A percentile compares a stretch with the other conserved stretches of the same genome.
These are phyloP conservation scores for Orychophragmus violaceus DNA, from an alignment of 345 rosid genomes.

Conservation along the genomic window DNA sequence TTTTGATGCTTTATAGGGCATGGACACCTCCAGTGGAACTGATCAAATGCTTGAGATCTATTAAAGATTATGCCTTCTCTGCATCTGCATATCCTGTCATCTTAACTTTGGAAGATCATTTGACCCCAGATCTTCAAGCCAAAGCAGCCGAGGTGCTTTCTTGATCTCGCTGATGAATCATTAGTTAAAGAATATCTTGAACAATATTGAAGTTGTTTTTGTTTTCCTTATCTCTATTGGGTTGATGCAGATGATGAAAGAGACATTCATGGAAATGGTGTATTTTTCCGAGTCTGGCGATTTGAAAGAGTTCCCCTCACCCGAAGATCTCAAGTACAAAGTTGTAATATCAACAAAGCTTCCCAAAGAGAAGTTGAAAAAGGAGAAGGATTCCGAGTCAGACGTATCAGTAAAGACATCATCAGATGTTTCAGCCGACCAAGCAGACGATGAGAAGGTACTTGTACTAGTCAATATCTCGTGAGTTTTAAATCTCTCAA, in stretches of 20 bases:
- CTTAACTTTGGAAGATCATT: slow-evolving; percentile 71
- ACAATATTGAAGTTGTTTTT: neutral
- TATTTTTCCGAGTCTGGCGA: slow-evolving; percentile 40
- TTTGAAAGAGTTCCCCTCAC: slow-evolving; percentile 60
- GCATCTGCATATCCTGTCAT: slow-evolving; percentile 65
- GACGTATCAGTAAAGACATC: slow-evolving; percentile 41
- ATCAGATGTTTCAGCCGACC: slow-evolving; percentile 27
- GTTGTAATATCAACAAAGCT: slow-evolving; percentile 65
- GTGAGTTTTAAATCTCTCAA: neutral
- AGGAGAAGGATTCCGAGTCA: slow-evolving; percentile 42
- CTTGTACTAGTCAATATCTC: neutral
- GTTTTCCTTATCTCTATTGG: neutral
- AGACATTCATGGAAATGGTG: slow-evolving; percentile 49
- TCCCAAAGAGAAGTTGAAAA: slow-evolving; percentile 42
- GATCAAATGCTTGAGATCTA: slow-evolving; percentile 62
- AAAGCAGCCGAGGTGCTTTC: slow-evolving; percentile 65
- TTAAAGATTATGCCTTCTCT: slow-evolving; percentile 59
- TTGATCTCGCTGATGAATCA: neutral
- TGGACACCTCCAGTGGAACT: slow-evolving; percentile 83
- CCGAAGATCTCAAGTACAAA: slow-evolving; percentile 52
- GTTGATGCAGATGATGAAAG: slow-evolving; percentile 45
- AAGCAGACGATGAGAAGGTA: slow-evolving; percentile 37
- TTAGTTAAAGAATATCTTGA: slow-evolving; percentile 7
- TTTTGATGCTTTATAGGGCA: slow-evolving; percentile 49
- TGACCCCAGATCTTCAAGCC: slow-evolving; percentile 63